Evolutionary conservation across 1,139 yeast species (phyloP).

Genomic region (Meyerozyma carpophila): DNA sequence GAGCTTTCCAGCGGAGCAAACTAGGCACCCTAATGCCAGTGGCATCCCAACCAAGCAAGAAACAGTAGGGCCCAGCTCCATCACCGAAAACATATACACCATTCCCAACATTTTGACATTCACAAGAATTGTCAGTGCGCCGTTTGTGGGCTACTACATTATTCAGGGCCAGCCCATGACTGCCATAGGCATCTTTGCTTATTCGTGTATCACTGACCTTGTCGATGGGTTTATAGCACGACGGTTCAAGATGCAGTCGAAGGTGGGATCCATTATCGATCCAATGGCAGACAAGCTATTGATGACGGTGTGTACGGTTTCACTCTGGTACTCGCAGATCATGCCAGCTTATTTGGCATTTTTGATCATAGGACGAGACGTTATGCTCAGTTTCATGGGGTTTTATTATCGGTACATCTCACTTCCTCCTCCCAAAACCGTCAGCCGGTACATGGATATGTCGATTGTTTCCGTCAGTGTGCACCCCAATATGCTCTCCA

Average conservation of each 20-base stretch:
- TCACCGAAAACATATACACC: constrained; percentile 62
- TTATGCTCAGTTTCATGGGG: constrained; percentile 70
- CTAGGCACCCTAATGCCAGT: not conserved
- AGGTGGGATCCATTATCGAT: constrained; percentile 86
- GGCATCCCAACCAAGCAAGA: not conserved
- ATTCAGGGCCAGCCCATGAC: constrained; percentile 52
- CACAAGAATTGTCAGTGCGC: constrained; percentile 74
- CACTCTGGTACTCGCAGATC: constrained; percentile 64
- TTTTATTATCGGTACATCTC: constrained; percentile 68
- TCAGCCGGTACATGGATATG: constrained; percentile 62
- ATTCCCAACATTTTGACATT: constrained; percentile 81
- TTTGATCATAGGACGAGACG: constrained; percentile 81
- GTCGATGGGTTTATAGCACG: constrained; percentile 92
- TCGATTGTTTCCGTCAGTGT: constrained; percentile 84
- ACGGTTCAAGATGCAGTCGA: constrained; percentile 66
- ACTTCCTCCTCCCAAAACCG: constrained; percentile 71
- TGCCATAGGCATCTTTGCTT: constrained; percentile 71
- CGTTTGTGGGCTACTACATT: constrained; percentile 75
- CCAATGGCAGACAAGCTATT: constrained; percentile 93
- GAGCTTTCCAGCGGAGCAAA: not conserved
- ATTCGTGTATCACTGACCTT: constrained; percentile 86
- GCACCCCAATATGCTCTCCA: constrained; percentile 82
- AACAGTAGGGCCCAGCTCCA: not conserved
- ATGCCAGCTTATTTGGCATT: constrained; percentile 67
- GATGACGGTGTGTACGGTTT: constrained; percentile 80